Evolutionary conservation across 768 basidiomycete genomes (phyloP), one percentile per base, ranked within the genome.

Genomic region (Suillus luteus): DNA sequence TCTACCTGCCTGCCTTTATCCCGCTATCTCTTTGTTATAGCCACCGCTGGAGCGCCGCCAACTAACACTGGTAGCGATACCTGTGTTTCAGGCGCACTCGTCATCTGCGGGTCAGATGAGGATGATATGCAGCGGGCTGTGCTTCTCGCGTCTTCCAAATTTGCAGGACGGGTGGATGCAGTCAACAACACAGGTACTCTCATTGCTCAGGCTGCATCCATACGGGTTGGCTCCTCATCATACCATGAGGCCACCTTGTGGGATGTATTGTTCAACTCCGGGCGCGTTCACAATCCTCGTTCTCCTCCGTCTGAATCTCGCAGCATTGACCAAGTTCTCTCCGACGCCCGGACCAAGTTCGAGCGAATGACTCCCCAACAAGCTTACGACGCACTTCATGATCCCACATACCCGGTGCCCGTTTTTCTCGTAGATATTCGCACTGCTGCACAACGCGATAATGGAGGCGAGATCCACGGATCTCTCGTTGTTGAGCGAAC

Each of bases 401-500:
- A 83, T 48, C 77, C 81, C 5, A 75, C 80, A 33, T 79, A 83
- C 43, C 80, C 78, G 5, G 85, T 85, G 43, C 90, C 91, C 1
- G 87, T 86, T 1, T 83, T 92, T 62, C 79, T 93, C 48, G 91
- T 93, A 9, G 92, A 93, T 72, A 92, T 93, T 60, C 86, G 92
- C 8, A 84, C 90, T 0, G 83, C 79, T 44, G 81, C 80, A 6
- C 85, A 91, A 71, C 83, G 91, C 17, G 79, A 79, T 5, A 72
- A 71, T 55, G 76, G 83, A 35, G 92, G 92, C 0, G 80, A 76
- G 0, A 88, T 93, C 62, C 79, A 79, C 9, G 90, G 91, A 0
- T 83, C 90, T 22, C 76, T 92, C 61, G 76, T 90, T 60, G 83
- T 93, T 62, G 91, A 92, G 69, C 82, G 91, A 27, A 92, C 90